Base-by-base conservation (phyloP, 2,329 filamentous ascomycete species). In the Bertia moriformis region DNA sequence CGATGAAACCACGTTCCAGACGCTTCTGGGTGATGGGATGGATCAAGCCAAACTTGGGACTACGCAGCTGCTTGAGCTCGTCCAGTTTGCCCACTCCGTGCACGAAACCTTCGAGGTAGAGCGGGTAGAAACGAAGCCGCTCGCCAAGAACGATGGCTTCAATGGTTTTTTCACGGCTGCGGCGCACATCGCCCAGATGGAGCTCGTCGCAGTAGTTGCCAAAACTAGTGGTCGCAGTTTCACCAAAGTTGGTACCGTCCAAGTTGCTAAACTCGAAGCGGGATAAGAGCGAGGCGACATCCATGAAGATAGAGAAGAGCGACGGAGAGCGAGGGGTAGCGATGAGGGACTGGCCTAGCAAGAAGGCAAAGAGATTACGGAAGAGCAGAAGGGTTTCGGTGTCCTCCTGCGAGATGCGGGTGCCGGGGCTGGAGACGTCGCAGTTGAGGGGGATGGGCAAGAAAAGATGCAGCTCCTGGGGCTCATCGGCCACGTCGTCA, bases 41-140 rank as follows among this genome's bases (percentile, higher is more conserved):
- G 41, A 81, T 71, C 45, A 74, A 57, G 18, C 56, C 55, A 47
- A 66, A 74, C 45, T 74, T 78, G 1, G 66, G 63, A 55, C 44
- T 66, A 33, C 73, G 52, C 4, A 37, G 29, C 32, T 65, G 60
- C 41, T 68, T 63, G 41, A 80, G 57, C 41, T 75, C 69, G 13
- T 74, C 61, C 19, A 67, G 65, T 50, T 75, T 76, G 14, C 76
- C 77, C 14, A 72, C 72, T 14, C 66, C 73, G 51, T 81, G 77
- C 4, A 77, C 72, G 44, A 80, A 81, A 2, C 71, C 73, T 53
- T 81, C 75, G 19, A 76, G 70, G 53, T 78, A 81, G 4, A 81
- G 60, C 2, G 64, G 56, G 41, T 71, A 67, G 41, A 64, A 78
- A 39, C 67, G 70, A 61, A 80, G 67, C 15, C 63, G 65, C 53